These are phyloP conservation scores for Agrocybe chaxingu DNA, from an alignment of 768 basidiomycete species.

Conservation along the genomic window DNA sequence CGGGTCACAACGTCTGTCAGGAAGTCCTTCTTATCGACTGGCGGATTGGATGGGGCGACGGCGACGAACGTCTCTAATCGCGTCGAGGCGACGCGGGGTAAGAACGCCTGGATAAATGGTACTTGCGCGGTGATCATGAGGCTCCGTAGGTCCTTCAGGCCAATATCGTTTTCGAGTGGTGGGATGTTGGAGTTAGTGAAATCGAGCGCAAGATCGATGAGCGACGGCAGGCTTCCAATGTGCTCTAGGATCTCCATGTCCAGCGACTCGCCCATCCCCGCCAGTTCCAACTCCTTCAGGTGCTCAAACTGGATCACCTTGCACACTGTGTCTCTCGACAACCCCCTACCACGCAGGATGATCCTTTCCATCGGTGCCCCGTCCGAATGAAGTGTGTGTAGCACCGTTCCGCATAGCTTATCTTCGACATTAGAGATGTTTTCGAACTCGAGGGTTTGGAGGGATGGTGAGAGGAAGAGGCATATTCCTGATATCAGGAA, in stretches of 20 bases:
- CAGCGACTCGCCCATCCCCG: slow-evolving; percentile 23
- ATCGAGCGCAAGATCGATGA: slow-evolving; percentile 24
- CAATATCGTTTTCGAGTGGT: slow-evolving; percentile 19
- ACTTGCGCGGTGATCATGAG: slow-evolving; percentile 24
- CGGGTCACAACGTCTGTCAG: slow-evolving; percentile 16
- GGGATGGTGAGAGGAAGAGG: slow-evolving; percentile 27
- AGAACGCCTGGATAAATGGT: slow-evolving; percentile 19
- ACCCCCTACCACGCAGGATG: slow-evolving; percentile 19
- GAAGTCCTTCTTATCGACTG: slow-evolving; percentile 19
- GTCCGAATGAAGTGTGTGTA: slow-evolving; percentile 23
- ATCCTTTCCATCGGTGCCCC: slow-evolving; percentile 24
- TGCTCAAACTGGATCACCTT: slow-evolving; percentile 18
- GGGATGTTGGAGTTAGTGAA: slow-evolving; percentile 19
- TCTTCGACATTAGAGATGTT: slow-evolving; percentile 28
- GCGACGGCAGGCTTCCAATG: slow-evolving; percentile 20
- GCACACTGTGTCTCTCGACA: slow-evolving; percentile 24
- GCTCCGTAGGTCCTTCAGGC: slow-evolving; percentile 21
- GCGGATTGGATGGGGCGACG: slow-evolving; percentile 8
- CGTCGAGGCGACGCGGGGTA: slow-evolving; percentile 18
- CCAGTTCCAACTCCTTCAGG: slow-evolving; percentile 20
- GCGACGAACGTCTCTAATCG: slow-evolving; percentile 19
- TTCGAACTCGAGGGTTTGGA: slow-evolving; percentile 24
- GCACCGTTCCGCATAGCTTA: slow-evolving; percentile 28
- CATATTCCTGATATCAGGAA: slow-evolving; percentile 31
- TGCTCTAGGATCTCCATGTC: slow-evolving; percentile 19